Evolutionary conservation across 2,329 filamentous ascomycete species (phyloP).

Genomic region (Sporothrix dimorphospora): DNA sequence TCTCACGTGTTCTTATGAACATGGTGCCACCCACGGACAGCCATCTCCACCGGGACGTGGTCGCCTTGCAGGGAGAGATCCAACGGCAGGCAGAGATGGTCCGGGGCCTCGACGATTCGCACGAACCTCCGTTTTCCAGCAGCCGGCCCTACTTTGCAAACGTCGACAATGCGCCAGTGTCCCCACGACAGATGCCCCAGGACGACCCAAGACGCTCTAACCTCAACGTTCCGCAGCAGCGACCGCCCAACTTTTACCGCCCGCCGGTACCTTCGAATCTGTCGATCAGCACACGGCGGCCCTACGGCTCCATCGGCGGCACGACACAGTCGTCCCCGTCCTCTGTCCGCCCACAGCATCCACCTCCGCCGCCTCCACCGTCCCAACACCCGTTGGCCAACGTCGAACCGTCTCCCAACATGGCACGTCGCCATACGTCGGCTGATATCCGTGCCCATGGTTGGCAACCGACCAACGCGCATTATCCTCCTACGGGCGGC

Average conservation of each 20-base stretch:
- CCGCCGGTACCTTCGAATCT: constrained; percentile 82
- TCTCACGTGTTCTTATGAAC: constrained; percentile 73
- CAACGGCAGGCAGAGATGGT: constrained; percentile 63
- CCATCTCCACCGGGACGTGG: constrained; percentile 74
- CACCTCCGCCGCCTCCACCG: constrained; percentile 54
- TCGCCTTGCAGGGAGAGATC: constrained; percentile 61
- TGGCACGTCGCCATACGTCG: constrained; percentile 86
- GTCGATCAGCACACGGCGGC: constrained; percentile 72
- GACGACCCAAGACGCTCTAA: constrained; percentile 79
- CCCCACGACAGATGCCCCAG: constrained; percentile 82
- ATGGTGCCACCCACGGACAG: constrained; percentile 77
- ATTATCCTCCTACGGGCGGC: constrained; percentile 65
- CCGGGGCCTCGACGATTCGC: constrained; percentile 63
- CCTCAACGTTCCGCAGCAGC: constrained; percentile 62
- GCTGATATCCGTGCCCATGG: constrained; percentile 92
- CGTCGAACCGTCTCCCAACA: constrained; percentile 66
- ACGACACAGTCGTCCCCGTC: constrained; percentile 71
- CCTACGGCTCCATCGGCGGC: constrained; percentile 85
- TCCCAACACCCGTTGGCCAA: constrained; percentile 49
- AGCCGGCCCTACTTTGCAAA: constrained; percentile 68
- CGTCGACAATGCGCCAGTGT: constrained; percentile 77
- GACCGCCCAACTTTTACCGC: constrained; percentile 68
- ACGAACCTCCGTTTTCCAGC: constrained; percentile 67
- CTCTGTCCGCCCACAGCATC: constrained; percentile 68
- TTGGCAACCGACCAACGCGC: constrained; percentile 66